These are phyloP conservation scores for Crotalaria pallida DNA, from an alignment of 306 rosid genomes.

Conservation along the genomic window DNA sequence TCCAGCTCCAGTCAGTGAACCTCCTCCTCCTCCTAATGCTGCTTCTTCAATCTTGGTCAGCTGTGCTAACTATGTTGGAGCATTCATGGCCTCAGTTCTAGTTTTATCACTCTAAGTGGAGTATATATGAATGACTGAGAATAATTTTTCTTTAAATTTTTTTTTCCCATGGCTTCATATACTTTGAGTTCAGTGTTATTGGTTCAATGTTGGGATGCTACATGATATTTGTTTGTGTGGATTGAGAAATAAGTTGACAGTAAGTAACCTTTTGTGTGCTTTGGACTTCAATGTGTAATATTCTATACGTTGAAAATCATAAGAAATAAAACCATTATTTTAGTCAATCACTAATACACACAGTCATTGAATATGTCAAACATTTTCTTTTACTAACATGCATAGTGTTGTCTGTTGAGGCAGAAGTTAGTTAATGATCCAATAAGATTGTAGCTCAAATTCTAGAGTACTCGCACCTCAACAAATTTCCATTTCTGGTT, in stretches of 20 bases:
- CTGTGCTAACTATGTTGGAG: conserved; percentile 54
- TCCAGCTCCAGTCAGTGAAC: conserved; percentile 41
- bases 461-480: not conserved
- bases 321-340: conserved; percentile 29
- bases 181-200: conserved; percentile 26
- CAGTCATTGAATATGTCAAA: not conserved
- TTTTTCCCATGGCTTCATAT: not conserved
- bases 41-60: conserved; percentile 49
- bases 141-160: not conserved
- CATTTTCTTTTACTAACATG: not conserved
- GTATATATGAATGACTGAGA: conserved; percentile 10
- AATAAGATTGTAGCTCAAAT: not conserved
- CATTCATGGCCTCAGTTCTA: conserved; percentile 52
- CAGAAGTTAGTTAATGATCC: not conserved
- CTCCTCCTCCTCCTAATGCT: conserved; percentile 51
- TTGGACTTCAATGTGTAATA: conserved; percentile 10
- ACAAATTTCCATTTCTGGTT: not conserved
- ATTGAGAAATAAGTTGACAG: conserved; percentile 19
- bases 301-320: conserved; percentile 18
- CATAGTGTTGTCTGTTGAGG: not conserved
- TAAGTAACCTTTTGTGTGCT: conserved; percentile 24
- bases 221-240: conserved; percentile 30
- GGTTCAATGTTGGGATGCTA: conserved; percentile 27
- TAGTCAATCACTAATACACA: not conserved
- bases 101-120: conserved; percentile 32